Base-by-base conservation (phyloP, 1,284 basidiomycete genomes). In the Fomitopsis palustris region DNA sequence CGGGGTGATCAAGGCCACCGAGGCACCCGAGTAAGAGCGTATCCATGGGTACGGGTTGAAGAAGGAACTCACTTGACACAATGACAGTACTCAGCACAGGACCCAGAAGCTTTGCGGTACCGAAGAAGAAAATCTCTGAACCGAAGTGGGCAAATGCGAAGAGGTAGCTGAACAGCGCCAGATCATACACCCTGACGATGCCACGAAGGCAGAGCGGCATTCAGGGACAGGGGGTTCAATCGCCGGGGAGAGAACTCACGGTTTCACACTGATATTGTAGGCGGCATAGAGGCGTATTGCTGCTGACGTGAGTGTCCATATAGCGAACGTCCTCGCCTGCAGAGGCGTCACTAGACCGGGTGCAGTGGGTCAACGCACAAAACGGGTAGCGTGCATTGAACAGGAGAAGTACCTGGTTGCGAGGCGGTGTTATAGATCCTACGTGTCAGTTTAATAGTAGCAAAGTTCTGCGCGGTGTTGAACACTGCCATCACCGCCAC, bases 111-210 rank as follows among this genome's bases (percentile, higher is more conserved):
- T 83, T 88, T 55, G 91, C 86, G 4, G 93, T 90, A 60, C 87
- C 84, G 77, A 89, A 98, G 64, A 96, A 82, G 68, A 95, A 74
- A 58, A 93, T 73, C 75, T 99, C 96, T 27, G 92, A 88, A 35
- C 82, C 80, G 71, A 97, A 98, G 78, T 99, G 96, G 12, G 80
- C 84, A 64, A 96, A 90, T 0, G 95, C 96, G 66, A 98, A 86
- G 61, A 93, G 83, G 75, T 96, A 98, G 37, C 92, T 90, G 70
- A 90, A 81, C 62, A 96, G 77, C 17, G 93, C 84, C 73, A 98
- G 87, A 72, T 96, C 88, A 76, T 98, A 99, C 25, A 94, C 75
- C n/a, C 95, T 96, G 37, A 14, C 3, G n/a, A 37, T 37, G 35
- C 23, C 12, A 49, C 6, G 45, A 38, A 41, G 52, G 35, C 35